Percentiles rank a stretch among this genome's conserved stretches.
Conservation (phyloP, 306 rosid species). For the Quercus glauca region DNA sequence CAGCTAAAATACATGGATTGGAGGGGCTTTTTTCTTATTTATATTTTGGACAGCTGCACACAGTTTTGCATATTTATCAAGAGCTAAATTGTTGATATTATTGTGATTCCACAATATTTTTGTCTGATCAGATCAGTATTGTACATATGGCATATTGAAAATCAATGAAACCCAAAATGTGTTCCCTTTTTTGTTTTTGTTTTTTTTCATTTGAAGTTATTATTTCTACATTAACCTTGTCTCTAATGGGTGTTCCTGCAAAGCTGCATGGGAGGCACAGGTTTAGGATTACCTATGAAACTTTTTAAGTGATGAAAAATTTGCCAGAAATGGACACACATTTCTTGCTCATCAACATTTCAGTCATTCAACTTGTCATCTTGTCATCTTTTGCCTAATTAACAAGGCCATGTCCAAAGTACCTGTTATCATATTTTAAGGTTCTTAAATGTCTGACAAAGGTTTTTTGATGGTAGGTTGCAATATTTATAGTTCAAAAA, state of each 20-base stretch:
- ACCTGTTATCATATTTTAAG: constrained; percentile 7
- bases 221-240: neutral
- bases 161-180: too few species aligned
- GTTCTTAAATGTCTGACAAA: constrained; percentile 28
- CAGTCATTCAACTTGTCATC: neutral
- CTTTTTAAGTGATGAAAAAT: neutral
- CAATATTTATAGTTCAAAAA: constrained; percentile 69
- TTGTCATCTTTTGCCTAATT: neutral
- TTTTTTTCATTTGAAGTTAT: neutral
- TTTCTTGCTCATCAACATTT: neutral
- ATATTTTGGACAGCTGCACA: too few species aligned
- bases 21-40: too few species aligned
- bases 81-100: too few species aligned
- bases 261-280: neutral
- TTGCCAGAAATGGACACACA: neutral
- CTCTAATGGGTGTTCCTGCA: neutral
- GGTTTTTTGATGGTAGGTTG: constrained; percentile 48
- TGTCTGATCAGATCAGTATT: too few species aligned
- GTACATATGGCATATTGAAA: too few species aligned
- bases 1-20: too few species aligned
- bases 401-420: neutral
- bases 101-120: too few species aligned
- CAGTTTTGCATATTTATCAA: too few species aligned
- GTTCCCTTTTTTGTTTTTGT: too few species aligned
- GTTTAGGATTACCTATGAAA: neutral